phyloP scores from a whole-genome alignment of 352 stramenopile species.

The Pythium periplocum region DNA sequence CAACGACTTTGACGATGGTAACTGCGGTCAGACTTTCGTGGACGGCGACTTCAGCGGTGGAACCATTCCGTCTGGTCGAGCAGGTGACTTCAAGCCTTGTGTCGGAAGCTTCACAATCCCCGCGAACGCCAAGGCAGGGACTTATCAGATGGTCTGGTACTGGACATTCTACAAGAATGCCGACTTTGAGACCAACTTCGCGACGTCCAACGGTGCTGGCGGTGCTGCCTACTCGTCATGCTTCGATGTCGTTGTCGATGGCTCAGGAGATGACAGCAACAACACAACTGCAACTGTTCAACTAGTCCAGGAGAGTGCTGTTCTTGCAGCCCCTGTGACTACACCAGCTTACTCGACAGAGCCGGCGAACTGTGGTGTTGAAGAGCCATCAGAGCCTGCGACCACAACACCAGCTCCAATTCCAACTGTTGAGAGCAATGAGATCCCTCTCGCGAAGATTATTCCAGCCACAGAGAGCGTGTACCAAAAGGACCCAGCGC shows the following conservation, averaged over 20 bases:
- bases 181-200: slow-evolving; percentile 5
- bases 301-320: not conserved
- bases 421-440: not conserved
- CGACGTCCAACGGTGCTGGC: slow-evolving; percentile 2
- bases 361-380: not conserved
- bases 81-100: slow-evolving; percentile 26
- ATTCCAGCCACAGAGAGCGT: slow-evolving; percentile 1
- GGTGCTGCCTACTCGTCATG: slow-evolving; percentile 15
- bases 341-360: not conserved
- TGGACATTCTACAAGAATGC: slow-evolving; percentile 22
- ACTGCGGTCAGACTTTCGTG: slow-evolving; percentile 21
- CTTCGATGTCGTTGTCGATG: slow-evolving; percentile 23
- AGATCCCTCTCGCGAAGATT: not conserved
- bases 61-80: slow-evolving; percentile 11
- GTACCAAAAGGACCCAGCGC: not conserved
- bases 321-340: not conserved
- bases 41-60: not conserved
- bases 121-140: slow-evolving; percentile 6
- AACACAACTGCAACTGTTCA: not conserved
- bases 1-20: slow-evolving; percentile 26
- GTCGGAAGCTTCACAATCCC: slow-evolving; percentile 28
- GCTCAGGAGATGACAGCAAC: not conserved
- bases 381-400: slow-evolving; percentile 3
- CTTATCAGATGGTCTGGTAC: slow-evolving; percentile 34
- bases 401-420: slow-evolving; percentile 1